Base-by-base conservation (phyloP, 352 stramenopile genomes). In the Pythium plurisporium region DNA sequence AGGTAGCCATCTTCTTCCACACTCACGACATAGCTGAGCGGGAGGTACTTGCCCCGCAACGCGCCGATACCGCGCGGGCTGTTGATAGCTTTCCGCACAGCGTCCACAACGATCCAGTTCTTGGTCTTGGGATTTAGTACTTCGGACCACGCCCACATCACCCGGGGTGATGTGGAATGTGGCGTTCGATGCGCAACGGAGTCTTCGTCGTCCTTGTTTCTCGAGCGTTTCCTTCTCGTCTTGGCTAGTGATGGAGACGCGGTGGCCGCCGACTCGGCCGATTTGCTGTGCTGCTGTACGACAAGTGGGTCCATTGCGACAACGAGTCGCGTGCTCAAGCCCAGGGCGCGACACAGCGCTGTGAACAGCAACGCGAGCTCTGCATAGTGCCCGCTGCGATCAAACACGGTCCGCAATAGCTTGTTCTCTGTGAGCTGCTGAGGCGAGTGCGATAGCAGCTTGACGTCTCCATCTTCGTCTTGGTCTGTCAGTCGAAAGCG, bases 321-420 rank as follows among this genome's bases (percentile, higher is more conserved):
- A 41, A 64, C 72, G 41, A 86, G 59, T n/a, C 83, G 76, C 22
- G 78, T 85, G 14, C 57, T 52, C 36, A 93, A 52, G 6, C 74
- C 59, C 8, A 88, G 50, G 6, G 70, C 66, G 30, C 83, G 74
- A 65, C 80, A 87, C 1, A 91, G 59, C 14, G 67, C 54, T 19
- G 78, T 82, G 62, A 93, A 91, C 9, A 93, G 67, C 47, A 88
- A 51, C 1, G 65, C 59, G 8, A 91, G 61, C 43, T 93, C 79
- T 23, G 69, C 72, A 20, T 78, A 59, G 19, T 30, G 31, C 0
- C 79, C 84, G 58, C 59, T 30, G 1, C 76, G 76, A 17, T 52
- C 48, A 20, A 73, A 88, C 43, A 94, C 81, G 4, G 73, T 70
- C 8, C 73, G 36, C 53, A 90, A 54, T 4, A 94, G 61, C 46